phyloP scores from a whole-genome alignment of 164 flowering plant genomes.

The Chimonanthus praecox region DNA sequence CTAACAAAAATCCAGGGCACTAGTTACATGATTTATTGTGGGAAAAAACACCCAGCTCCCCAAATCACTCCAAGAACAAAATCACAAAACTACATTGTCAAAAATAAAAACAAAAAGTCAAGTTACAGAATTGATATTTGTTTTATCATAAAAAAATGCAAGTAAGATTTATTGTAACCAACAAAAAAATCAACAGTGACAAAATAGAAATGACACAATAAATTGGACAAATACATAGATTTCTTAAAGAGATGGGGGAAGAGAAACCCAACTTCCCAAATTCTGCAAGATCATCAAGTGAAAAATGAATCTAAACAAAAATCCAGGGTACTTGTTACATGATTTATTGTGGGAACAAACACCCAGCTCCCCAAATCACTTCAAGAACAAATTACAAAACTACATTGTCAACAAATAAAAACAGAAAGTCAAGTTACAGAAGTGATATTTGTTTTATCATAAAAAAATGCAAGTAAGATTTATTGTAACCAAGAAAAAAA shows the following conservation, averaged over 20 bases:
- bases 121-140: conserved; percentile 14
- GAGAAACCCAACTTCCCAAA: neutral
- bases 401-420: neutral
- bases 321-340: neutral
- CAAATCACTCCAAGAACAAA: conserved; percentile 11
- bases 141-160: neutral
- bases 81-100: conserved; percentile 1
- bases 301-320: neutral
- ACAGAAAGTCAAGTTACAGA: conserved; percentile 12
- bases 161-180: conserved; percentile 1
- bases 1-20: neutral
- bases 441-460: neutral
- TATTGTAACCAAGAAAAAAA: conserved; percentile 5
- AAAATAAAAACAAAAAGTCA: neutral
- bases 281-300: neutral
- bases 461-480: conserved; percentile 1
- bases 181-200: neutral
- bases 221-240: neutral
- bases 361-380: neutral
- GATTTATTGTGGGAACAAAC: neutral
- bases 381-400: conserved; percentile 12
- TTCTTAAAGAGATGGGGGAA: conserved; percentile 1
- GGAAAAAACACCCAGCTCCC: neutral
- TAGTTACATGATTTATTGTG: neutral
- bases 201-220: neutral